Evolutionary conservation across 108 stramenopile species (phyloP), one percentile per base, ranked within the genome.

Genomic region (Cyclostephanos tholiformis): DNA sequence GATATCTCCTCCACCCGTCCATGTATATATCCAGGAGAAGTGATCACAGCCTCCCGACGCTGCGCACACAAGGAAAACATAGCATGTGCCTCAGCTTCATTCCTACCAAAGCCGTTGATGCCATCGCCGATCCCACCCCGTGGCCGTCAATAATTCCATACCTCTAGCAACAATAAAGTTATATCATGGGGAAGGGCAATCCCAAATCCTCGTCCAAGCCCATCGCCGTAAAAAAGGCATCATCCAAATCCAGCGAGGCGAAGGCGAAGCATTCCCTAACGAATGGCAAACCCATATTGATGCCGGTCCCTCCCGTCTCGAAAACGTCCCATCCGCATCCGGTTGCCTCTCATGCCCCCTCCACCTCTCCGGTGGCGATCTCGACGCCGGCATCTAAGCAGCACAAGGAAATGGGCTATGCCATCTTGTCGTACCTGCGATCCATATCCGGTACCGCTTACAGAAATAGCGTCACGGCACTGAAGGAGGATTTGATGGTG

Each of bases 401-500:
- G 13, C 80, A 81, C 55, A 75, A 75, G 43, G 69, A 70, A 71
- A 81, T 75, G 74, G 69, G 74, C 6, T 81, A 81, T 29, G 67
- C 80, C 51, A 81, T 81, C 14, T 26, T 81, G 23, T 44, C 62
- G 27, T 81, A 81, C 64, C 64, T 81, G 23, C 39, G 59, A 53
- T 72, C 78, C 36, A 58, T 79, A 39, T 64, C 73, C 27, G 55
- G 67, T 20, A 48, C 44, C 43, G 80, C 60, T 9, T 81, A 63
- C 59, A 62, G 44, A 20, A 60, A 75, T 7, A 62, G 72, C 36
- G 74, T 81, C 25, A 44, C 30, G 32, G 67, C 69, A 7, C 65
- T 81, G 49, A 71, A 75, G 53, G 66, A 62, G 49, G 80, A 81
- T 75, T 67, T 81, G 63, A 39, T 39, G 49, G 80, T 81, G 63